These are phyloP conservation scores for Tricholoma sp. DNA, from an alignment of 768 basidiomycete species.

Conservation along the genomic window DNA sequence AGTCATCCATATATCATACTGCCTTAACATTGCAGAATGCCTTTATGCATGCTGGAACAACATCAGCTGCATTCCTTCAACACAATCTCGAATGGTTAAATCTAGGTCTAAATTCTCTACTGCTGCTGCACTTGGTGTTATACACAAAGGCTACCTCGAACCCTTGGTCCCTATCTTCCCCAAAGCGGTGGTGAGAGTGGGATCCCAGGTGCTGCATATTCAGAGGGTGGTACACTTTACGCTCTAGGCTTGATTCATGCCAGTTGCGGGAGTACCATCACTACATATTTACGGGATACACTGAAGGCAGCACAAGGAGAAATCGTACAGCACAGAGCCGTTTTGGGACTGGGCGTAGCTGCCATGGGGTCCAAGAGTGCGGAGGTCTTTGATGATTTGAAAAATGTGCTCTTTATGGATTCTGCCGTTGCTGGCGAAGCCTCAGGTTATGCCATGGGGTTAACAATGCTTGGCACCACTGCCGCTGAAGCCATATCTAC, in stretches of 20 bases:
- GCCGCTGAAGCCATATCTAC: slow-evolving; percentile 74
- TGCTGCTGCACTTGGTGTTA: slow-evolving; percentile 94
- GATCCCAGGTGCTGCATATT: slow-evolving; percentile 76
- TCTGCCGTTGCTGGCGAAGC: slow-evolving; percentile 96
- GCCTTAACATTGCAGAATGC: slow-evolving; percentile 96
- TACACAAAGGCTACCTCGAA: slow-evolving; percentile 95
- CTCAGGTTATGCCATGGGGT: slow-evolving; percentile 94
- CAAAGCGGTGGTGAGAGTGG: slow-evolving; percentile 69
- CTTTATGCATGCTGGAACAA: slow-evolving; percentile 97
- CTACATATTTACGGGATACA: slow-evolving; percentile 74
- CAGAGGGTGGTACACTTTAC: slow-evolving; percentile 92
- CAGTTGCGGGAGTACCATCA: slow-evolving; percentile 75
- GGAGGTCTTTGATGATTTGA: slow-evolving; percentile 90
- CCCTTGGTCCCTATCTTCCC: slow-evolving; percentile 91
- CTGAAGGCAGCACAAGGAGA: slow-evolving; percentile 75
- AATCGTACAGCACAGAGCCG: slow-evolving; percentile 95
- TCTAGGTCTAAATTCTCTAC: slow-evolving; percentile 96
- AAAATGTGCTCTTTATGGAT: slow-evolving; percentile 85
- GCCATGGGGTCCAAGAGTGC: slow-evolving; percentile 89
- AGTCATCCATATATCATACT: slow-evolving; percentile 96
- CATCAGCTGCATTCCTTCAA: slow-evolving; percentile 87
- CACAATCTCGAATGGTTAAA: slow-evolving; percentile 97
- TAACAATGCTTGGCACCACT: slow-evolving; percentile 96
- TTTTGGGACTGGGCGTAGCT: slow-evolving; percentile 92
- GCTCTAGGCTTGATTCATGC: slow-evolving; percentile 94